Percentiles rank a stretch among this genome's conserved stretches.
Evolutionary conservation across 257 asterid species (phyloP).

Genomic region (Ligustrum vulgare): DNA sequence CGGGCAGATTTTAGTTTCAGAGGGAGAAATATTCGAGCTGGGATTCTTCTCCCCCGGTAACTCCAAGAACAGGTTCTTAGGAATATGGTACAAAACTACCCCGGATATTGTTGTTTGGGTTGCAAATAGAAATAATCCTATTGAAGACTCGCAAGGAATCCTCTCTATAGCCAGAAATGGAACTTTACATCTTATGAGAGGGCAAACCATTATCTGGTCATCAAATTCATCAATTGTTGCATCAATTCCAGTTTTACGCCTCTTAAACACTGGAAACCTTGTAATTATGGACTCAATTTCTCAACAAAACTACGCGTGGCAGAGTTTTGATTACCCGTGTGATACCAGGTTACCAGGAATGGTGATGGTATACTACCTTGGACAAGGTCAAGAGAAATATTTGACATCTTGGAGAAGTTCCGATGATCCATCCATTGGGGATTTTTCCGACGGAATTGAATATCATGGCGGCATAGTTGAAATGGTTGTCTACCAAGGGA

Average conservation of each 20-base stretch:
- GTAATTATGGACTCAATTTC: conserved; percentile 8
- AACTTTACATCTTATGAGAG: not conserved
- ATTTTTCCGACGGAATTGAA: conserved; percentile 20
- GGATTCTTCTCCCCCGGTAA: no score
- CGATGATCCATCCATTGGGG: conserved; percentile 46
- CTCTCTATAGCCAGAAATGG: conserved; percentile 15
- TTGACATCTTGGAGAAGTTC: conserved; percentile 41
- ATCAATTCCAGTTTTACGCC: conserved; percentile 21
- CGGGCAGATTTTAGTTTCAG: no score
- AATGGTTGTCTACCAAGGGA: conserved; percentile 16
- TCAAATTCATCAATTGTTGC: conserved; percentile 5
- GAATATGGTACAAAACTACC: conserved; percentile 32
- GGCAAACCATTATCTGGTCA: conserved; percentile 27
- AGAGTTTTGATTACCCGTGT: conserved; percentile 40
- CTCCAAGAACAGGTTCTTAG: conserved; percentile 16
- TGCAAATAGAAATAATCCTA: conserved; percentile 15
- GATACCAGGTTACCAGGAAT: conserved; percentile 34
- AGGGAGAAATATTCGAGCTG: no score
- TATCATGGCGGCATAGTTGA: conserved; percentile 22
- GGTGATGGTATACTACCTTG: conserved; percentile 8
- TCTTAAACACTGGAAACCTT: conserved; percentile 30
- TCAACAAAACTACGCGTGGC: conserved; percentile 21
- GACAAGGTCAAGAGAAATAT: conserved; percentile 12
- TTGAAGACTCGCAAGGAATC: not conserved
- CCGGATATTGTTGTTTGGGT: conserved; percentile 15